Evolutionary conservation across 2,329 filamentous ascomycete species (phyloP), one percentile per base, ranked within the genome.

Genomic region (Gliomastix tumulicola): DNA sequence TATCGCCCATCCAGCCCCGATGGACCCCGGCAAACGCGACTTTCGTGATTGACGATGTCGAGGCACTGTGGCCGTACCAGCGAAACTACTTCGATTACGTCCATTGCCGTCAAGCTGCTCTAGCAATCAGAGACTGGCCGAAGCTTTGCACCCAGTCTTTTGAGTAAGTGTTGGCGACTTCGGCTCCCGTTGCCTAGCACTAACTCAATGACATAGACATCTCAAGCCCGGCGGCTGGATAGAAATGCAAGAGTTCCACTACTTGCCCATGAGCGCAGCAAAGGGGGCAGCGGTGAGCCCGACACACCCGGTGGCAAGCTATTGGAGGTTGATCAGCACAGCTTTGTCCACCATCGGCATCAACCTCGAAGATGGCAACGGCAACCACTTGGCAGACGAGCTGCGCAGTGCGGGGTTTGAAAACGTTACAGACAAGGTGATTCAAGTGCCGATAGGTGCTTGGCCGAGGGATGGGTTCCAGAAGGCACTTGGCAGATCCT

Each of bases 11-110:
- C 28, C 74, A 79, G 48, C 73, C 74, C 3, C 62, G 62, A 20
- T 71, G 68, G 57, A 69, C 80, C 4, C 76, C 77, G 2, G 61
- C 66, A 20, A 84, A 84, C 46, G 74, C 79, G 41, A 67, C 71
- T 39, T 84, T 84, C 46, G 66, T 79, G 38, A 69, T 84, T 23
- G 79, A 84, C 49, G 79, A 84, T 49, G 71, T 74, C 23, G 75
- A 79, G 49, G 64, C 71, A n/a, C 47, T 54, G 16, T 66, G 63
- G 63, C 57, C 63, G 44, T 62, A 57, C 39, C 37, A 43, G 9
- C 68, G 75, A 48, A 49, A 58, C 20, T 47, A 45, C 19, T 59
- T 59, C 41, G 54, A 57, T 43, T 58, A 49, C 42, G 51, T 64
- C 45, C 56, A 59, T 47, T 35, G 54, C 34, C 59, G 49, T 9